phyloP scores from a whole-genome alignment of 305 asterid species.

The Fraxinus latifolia region DNA sequence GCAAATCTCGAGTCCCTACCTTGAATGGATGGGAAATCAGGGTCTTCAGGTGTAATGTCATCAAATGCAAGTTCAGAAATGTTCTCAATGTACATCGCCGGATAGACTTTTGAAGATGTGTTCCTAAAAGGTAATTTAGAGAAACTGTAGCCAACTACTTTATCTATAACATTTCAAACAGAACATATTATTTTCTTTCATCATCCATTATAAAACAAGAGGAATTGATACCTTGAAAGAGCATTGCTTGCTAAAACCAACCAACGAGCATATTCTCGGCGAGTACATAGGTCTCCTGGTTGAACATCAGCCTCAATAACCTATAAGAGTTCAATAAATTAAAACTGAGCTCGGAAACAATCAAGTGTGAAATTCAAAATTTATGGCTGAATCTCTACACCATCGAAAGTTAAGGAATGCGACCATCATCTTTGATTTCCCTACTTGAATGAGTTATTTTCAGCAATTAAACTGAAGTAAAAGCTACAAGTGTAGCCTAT shows the following conservation, averaged over 20 bases:
- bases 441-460: constrained; percentile 4
- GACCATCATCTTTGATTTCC: constrained; percentile 9
- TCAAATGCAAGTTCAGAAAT: constrained; percentile 91
- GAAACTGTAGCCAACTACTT: constrained; percentile 24
- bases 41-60: constrained; percentile 85
- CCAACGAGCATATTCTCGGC: constrained; percentile 98
- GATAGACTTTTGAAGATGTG: constrained; percentile 80
- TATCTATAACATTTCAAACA: constrained; percentile 10
- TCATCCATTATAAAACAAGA: constrained; percentile 4
- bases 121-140: constrained; percentile 46
- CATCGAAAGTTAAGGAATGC: not conserved
- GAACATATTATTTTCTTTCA: constrained; percentile 13
- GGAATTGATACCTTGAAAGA: constrained; percentile 66
- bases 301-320: constrained; percentile 82
- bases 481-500: constrained; percentile 13
- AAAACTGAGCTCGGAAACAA: constrained; percentile 12
- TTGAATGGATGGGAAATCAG: constrained; percentile 90
- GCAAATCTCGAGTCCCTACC: constrained; percentile 39
- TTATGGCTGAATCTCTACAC: constrained; percentile 17
- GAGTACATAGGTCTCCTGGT: constrained; percentile 93
- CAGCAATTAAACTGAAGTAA: not conserved
- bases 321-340: constrained; percentile 32
- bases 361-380: not conserved
- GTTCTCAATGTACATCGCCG: constrained; percentile 94
- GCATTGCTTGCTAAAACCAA: constrained; percentile 81